These are phyloP conservation scores for Pichia cactophila DNA, from an alignment of 1,139 yeast genomes.

Conservation along the genomic window DNA sequence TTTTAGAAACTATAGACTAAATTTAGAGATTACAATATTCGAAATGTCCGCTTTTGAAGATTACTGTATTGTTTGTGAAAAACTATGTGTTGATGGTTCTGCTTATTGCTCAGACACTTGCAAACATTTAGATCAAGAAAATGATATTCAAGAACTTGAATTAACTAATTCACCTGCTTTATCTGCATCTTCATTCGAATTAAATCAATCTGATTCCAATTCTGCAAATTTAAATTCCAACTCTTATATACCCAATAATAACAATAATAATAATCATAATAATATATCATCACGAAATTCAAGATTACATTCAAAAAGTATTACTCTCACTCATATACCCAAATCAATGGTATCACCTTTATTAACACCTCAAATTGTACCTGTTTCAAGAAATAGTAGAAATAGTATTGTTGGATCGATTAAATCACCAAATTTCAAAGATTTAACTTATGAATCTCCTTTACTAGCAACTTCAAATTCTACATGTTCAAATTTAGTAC, in stretches of 20 bases:
- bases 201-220: not conserved
- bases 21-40: not conserved
- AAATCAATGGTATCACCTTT: slow-evolving; percentile 23
- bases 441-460: slow-evolving; percentile 27
- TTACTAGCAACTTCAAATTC: slow-evolving; percentile 17
- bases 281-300: slow-evolving; percentile 1
- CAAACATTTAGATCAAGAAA: slow-evolving; percentile 35
- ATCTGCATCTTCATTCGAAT: slow-evolving; percentile 15
- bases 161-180: slow-evolving; percentile 18
- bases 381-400: slow-evolving; percentile 6
- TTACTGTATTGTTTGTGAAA: slow-evolving; percentile 60
- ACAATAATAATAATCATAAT: too few species aligned
- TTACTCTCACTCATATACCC: slow-evolving; percentile 9
- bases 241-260: slow-evolving; percentile 2
- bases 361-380: slow-evolving; percentile 23
- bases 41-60: slow-evolving; percentile 53
- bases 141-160: not conserved
- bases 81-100: slow-evolving; percentile 43
- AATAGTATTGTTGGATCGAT: slow-evolving; percentile 11
- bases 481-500: slow-evolving; percentile 2
- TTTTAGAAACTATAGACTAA: too few species aligned
- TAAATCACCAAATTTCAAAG: slow-evolving; percentile 21
- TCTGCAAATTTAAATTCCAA: not conserved
- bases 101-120: slow-evolving; percentile 60
- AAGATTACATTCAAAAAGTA: slow-evolving; percentile 3